Evolutionary conservation across 768 basidiomycete genomes (phyloP).

Genomic region (Auricularia sp.): DNA sequence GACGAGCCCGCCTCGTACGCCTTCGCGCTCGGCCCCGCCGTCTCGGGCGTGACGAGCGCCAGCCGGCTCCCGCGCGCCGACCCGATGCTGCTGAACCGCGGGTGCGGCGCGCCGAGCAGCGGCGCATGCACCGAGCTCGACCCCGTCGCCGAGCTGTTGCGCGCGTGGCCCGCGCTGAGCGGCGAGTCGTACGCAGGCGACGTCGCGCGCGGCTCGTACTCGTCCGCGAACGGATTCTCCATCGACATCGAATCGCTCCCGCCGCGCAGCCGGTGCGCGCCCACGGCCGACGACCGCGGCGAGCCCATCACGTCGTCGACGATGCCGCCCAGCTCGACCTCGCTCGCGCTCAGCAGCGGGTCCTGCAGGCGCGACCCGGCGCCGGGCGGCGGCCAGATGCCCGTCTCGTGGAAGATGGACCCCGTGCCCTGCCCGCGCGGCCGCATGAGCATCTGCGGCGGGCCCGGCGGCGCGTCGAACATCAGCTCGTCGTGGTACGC

Average conservation of each 20-base stretch:
- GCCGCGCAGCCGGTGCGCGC: not conserved
- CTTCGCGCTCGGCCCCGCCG: not conserved
- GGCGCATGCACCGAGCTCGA: not conserved
- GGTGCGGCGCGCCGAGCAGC: not conserved
- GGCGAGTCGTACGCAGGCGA: not conserved
- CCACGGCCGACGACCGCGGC: not conserved
- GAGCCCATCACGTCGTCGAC: constrained; percentile 7
- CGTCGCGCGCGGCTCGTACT: not conserved
- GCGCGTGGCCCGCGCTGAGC: no score
- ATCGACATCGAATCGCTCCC: not conserved
- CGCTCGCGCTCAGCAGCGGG: constrained; percentile 4
- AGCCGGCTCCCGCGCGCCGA: not conserved
- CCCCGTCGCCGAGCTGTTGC: no score
- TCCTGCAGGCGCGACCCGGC: constrained; percentile 2
- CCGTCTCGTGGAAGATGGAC: constrained; percentile 2
- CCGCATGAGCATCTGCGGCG: constrained; percentile 1
- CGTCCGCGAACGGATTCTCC: not conserved
- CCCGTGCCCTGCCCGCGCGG: constrained; percentile 3
- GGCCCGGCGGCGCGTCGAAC: not conserved
- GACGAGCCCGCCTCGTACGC: not conserved
- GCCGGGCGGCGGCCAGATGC: constrained; percentile 7
- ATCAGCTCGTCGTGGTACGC: not conserved
- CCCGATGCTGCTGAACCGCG: not conserved
- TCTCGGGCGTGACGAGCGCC: not conserved
- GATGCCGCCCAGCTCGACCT: constrained; percentile 4